Conservation (phyloP, 1,284 basidiomycete genomes). For the Ganoderma lucidum region DNA sequence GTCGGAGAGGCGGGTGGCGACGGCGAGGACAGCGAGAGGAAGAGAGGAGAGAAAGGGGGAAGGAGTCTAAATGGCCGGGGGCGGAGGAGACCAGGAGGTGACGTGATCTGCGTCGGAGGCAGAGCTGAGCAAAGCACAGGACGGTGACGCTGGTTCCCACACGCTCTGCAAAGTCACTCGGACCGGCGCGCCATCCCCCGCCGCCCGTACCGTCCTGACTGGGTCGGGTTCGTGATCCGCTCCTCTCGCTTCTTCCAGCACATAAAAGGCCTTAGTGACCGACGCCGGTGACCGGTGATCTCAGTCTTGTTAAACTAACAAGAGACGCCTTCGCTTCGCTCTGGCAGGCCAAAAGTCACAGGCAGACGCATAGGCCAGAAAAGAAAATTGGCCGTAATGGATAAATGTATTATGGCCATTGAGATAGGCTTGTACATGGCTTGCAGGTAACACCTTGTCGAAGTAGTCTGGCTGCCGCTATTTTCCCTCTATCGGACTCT, state of each 20-base stretch:
- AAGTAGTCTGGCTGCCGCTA: too few relatives aligned
- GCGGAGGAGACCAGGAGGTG: slow-evolving; percentile 22
- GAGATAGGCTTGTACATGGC: too few relatives aligned
- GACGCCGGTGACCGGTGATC: background rate
- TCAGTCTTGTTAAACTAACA: background rate
- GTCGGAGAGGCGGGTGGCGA: slow-evolving; percentile 15
- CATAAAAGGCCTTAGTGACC: background rate
- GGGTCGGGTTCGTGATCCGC: background rate
- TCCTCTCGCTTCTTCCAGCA: background rate
- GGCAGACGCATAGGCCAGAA: too few relatives aligned
- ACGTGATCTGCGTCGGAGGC: slow-evolving; percentile 22
- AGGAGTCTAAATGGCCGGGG: slow-evolving; percentile 25
- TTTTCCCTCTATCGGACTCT: too few relatives aligned
- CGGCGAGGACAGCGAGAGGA: slow-evolving; percentile 14
- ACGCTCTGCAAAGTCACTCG: background rate
- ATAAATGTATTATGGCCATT: too few relatives aligned
- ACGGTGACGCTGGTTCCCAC: background rate
- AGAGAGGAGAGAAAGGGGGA: slow-evolving; percentile 11
- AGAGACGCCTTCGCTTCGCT: too few relatives aligned
- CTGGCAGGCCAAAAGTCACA: too few relatives aligned
- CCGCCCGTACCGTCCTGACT: background rate
- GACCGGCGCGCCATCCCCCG: slow-evolving; percentile 1
- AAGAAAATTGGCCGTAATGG: too few relatives aligned
- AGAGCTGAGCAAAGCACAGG: background rate
- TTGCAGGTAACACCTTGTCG: too few relatives aligned